Evolutionary conservation across 768 basidiomycete genomes (phyloP), one percentile per base, ranked within the genome.

Genomic region (Boletus edulis): DNA sequence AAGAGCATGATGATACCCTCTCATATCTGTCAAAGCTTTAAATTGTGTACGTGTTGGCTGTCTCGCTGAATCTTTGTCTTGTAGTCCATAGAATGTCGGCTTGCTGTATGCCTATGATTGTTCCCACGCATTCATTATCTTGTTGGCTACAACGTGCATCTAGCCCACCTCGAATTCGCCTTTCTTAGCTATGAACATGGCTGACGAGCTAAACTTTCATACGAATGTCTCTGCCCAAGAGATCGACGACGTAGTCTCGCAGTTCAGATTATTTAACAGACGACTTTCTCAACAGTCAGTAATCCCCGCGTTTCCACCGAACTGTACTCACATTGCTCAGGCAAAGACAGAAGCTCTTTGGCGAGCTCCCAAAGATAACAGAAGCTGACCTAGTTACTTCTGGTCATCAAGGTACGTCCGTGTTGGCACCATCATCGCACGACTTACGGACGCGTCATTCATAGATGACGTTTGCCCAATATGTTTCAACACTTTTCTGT

Each of bases 381-480:
- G 84, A 85, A 61, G 67, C 72, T 11, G 75, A 85, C 42, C 55
- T 88, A 13, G 64, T 69, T 24, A 69, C 72, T 31, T 68, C 78
- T 10, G 81, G 79, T 5, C 76, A 81, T 47, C 72, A 72, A 66
- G 83, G 85, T 75, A 52, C 46, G 67, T 46, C 37, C 41, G 5
- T 37, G 7, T 49, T 18, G 32, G 15, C 11, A 14, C 31, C 6
- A 12, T 9, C 48, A 12, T 44, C 13, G 18, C 31, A 27, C 12
- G n/a, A 13, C 50, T 54, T 45, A 34, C 44, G 41, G 17, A 51
- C 17, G 38, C 38, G 48, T 48, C 49, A 39, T 42, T 20, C 51
- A 17, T 51, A 91, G 91, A 91, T 58, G 81, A 84, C 8, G 67
- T 76, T 17, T 93, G 91, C 63, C 81, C 90, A 12, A 88, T 93